Evolutionary conservation across 1,139 yeast species (phyloP).

Genomic region (Diutina pseudorugosa): DNA sequence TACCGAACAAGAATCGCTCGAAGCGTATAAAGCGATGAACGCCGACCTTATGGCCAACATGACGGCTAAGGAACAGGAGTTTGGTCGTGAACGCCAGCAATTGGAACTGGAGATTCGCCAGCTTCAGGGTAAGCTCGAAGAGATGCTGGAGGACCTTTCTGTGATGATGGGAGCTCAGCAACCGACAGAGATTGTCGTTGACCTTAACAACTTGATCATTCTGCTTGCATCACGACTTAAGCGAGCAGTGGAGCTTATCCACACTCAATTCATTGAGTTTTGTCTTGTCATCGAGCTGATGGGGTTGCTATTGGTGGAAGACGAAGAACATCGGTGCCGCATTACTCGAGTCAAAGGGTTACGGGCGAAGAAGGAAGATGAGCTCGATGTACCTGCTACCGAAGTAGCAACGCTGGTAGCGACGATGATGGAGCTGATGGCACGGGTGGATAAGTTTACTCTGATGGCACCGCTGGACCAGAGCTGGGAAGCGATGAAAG

Average conservation of each 20-base stretch:
- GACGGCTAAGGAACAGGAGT: conserved; percentile 51
- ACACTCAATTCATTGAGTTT: conserved; percentile 27
- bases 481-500: background rate
- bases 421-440: background rate
- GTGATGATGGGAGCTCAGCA: conserved; percentile 30
- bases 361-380: conserved; percentile 22
- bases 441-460: background rate
- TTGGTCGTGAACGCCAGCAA: conserved; percentile 37
- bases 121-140: conserved; percentile 21
- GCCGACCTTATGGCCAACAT: conserved; percentile 54
- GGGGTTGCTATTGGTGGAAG: conserved; percentile 51
- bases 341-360: conserved; percentile 65
- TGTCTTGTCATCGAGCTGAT: conserved; percentile 62
- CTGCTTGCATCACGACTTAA: conserved; percentile 13
- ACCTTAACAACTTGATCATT: conserved; percentile 15
- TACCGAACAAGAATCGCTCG: conserved; percentile 12
- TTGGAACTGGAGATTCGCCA: conserved; percentile 38
- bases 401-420: background rate
- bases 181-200: conserved; percentile 17
- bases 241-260: conserved; percentile 13
- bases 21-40: conserved; percentile 32
- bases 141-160: conserved; percentile 38
- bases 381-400: conserved; percentile 8
- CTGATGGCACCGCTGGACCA: background rate
- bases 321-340: conserved; percentile 21